phyloP scores from a whole-genome alignment of 2,329 filamentous ascomycete genomes.

The Magnaporthiopsis incrustans region DNA sequence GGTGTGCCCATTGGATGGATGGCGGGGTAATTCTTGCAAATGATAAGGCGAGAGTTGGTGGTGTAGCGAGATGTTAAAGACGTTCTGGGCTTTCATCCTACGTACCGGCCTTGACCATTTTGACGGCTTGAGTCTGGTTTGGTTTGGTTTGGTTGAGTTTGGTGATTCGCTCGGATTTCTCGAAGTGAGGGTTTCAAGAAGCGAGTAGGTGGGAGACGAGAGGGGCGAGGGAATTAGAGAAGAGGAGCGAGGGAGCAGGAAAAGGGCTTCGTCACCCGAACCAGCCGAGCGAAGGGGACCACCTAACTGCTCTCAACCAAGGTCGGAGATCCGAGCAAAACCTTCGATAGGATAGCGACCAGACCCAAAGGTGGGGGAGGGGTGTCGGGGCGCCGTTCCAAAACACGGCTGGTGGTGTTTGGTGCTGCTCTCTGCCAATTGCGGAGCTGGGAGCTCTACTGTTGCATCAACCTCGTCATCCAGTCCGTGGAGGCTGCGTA shows the following conservation, averaged over 20 bases:
- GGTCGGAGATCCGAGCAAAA: not conserved
- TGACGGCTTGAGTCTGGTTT: constrained; percentile 44
- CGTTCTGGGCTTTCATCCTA: not conserved
- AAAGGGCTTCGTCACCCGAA: constrained; percentile 2
- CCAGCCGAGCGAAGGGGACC: not conserved
- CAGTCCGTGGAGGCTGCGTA: not conserved
- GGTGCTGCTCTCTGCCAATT: not conserved
- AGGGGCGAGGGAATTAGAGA: not conserved
- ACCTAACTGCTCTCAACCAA: not conserved
- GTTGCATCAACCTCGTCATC: not conserved
- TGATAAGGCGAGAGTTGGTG: not conserved
- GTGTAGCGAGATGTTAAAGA: not conserved
- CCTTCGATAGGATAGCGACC: not conserved
- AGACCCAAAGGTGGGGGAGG: not conserved
- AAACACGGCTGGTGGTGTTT: not conserved
- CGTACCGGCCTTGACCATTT: constrained; percentile 96
- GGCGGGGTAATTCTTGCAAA: constrained; percentile 12
- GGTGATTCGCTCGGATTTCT: constrained; percentile 1
- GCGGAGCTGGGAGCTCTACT: not conserved
- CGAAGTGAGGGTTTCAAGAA: not conserved
- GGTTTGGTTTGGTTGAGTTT: constrained; percentile 13
- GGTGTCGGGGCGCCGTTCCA: not conserved
- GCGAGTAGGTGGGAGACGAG: not conserved
- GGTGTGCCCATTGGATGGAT: not conserved
- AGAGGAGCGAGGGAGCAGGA: constrained; percentile 4